Conservation (phyloP, 257 asterid genomes). For the Plantago ovata region DNA sequence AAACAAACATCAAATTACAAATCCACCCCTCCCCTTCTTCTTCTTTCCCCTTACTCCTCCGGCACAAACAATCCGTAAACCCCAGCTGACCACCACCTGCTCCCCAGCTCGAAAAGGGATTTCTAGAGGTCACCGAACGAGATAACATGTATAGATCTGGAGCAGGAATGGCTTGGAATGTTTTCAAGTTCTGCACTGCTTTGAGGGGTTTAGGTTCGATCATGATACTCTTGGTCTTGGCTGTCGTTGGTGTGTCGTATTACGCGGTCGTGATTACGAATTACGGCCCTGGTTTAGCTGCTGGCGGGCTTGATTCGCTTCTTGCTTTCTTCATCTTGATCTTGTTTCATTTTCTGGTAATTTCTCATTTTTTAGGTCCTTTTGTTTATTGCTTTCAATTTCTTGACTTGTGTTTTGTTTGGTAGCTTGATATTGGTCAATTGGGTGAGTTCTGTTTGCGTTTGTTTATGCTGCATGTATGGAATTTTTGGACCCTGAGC, state of each 20-base stretch:
- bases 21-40: conserved; percentile 1
- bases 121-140: background rate
- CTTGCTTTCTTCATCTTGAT: conserved; percentile 55
- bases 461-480: too few species aligned
- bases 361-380: conserved; percentile 1
- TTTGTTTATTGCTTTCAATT: conserved; percentile 1
- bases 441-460: too few species aligned
- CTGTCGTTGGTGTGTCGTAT: conserved; percentile 88
- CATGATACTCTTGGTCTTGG: conserved; percentile 90
- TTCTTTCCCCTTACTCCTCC: conserved; percentile 12
- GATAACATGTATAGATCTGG: conserved; percentile 91
- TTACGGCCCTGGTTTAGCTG: conserved; percentile 76
- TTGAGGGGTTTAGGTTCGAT: conserved; percentile 91
- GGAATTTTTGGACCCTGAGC: too few species aligned
- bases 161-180: conserved; percentile 97
- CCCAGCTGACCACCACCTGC: conserved; percentile 20
- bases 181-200: conserved; percentile 95
- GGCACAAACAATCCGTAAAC: conserved; percentile 37
- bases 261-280: conserved; percentile 81
- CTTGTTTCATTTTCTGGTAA: conserved; percentile 85
- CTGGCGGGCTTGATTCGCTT: conserved; percentile 72
- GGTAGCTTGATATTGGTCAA: conserved; percentile 1
- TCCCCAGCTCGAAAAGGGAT: background rate
- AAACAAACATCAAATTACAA: conserved; percentile 11
- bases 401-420: background rate